Base-by-base conservation (phyloP, 306 rosid species). In the Trifolium pratense region DNA sequence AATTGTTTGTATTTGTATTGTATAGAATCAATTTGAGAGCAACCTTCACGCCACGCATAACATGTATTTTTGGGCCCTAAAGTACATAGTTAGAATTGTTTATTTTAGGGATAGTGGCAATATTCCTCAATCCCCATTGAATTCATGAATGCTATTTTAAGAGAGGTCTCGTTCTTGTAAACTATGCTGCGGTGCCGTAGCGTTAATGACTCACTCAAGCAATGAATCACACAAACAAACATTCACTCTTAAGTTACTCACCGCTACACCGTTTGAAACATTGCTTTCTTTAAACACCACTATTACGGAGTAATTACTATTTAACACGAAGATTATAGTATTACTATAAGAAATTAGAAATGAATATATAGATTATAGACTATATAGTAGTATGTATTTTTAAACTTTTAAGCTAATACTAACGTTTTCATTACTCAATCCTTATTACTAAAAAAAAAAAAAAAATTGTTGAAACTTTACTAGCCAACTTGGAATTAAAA, bases 171-270 rank as follows among this genome's bases (percentile, higher is more conserved):
- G 58, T n/a, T 59, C 42, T 56, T 58, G 58, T n/a, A 58, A 36
- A 60, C 48, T 34, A 17, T 9, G 76, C 7, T 16, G 66, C 81
- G 81, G 81, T 70, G 82, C 70, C 62, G 26, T 71, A 42, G 62
- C 42, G 82, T 78, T 72, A 9, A 53, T 18, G 26, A 51, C 58
- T 52, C 14, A 18, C 7, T 3, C 56, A 49, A n/a, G 4, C 32
- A 43, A 49, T 62, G 70, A 61, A 29, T 17, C 17, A 5, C 51
- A 45, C 51, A 29, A 4, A 45, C 51, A 29, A 4, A 29, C 32
- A 29, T 29, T 3, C 32, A 29, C 32, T 29, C 32, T 29, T 29
- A 29, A 46, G 7, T 51, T 23, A 3, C 57, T 51, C 25, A 51
- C 25, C 57, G 26, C 18, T 6, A 46, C 51, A 45, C 51, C 17